phyloP scores from a whole-genome alignment of 139 green algal species.

The Micractinium sp. region DNA sequence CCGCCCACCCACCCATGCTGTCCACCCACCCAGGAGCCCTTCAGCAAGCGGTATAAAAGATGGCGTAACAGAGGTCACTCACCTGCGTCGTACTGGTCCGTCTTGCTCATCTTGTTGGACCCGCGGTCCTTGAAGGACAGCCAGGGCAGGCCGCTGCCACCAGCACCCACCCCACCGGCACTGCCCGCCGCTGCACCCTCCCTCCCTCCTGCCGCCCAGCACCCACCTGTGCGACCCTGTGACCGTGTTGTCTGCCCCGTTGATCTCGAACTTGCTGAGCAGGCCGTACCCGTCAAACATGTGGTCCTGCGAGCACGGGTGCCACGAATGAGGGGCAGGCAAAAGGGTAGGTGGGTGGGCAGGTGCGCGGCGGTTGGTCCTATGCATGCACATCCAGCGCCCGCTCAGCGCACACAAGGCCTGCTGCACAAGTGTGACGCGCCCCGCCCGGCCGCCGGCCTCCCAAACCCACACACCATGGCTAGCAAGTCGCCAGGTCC shows the following conservation, averaged over 20 bases:
- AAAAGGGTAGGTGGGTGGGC: background rate
- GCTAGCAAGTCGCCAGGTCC: conserved; percentile 59
- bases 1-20: no score
- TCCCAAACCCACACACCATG: conserved; percentile 16
- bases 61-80: no score
- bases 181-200: background rate
- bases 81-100: conserved; percentile 70
- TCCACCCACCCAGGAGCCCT: no score
- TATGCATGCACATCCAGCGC: background rate
- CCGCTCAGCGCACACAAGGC: background rate
- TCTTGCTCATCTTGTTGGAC: conserved; percentile 76
- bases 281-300: conserved; percentile 84
- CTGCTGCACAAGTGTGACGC: background rate
- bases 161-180: no score
- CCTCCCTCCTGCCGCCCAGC: background rate
- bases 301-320: conserved; percentile 52
- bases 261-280: conserved; percentile 62
- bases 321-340: conserved; percentile 21
- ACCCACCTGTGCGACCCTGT: conserved; percentile 44
- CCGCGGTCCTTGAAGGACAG: conserved; percentile 60
- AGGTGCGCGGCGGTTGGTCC: background rate
- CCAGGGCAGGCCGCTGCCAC: conserved; percentile 48
- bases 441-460: background rate
- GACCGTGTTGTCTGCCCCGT: conserved; percentile 38
- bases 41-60: no score